phyloP scores from a whole-genome alignment of 1,284 basidiomycete genomes.

The Leccinum angustisporum region DNA sequence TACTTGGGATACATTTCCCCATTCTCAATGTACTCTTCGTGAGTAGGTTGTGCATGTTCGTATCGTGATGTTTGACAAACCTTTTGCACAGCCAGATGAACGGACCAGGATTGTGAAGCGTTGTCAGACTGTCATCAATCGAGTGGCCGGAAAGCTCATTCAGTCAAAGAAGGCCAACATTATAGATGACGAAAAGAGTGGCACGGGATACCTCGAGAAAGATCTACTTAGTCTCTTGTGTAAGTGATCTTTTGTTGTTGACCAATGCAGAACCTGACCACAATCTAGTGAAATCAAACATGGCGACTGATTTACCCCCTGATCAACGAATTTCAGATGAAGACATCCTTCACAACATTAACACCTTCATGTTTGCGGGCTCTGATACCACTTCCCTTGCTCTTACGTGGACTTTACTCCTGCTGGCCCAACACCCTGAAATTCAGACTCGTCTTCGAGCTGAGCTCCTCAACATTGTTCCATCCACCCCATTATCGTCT shows the following conservation, averaged over 20 bases:
- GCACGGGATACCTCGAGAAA: constrained; percentile 49
- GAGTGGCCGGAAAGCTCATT: constrained; percentile 67
- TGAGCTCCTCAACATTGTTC: constrained; percentile 52
- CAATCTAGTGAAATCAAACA: constrained; percentile 70
- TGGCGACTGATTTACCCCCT: constrained; percentile 57
- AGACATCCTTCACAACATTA: constrained; percentile 79
- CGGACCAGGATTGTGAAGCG: constrained; percentile 48
- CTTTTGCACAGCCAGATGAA: constrained; percentile 50
- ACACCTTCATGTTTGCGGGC: constrained; percentile 85
- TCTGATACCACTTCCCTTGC: constrained; percentile 81
- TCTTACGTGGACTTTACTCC: constrained; percentile 73
- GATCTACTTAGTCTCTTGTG: constrained; percentile 68
- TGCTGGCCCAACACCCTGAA: constrained; percentile 63
- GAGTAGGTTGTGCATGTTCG: constrained; percentile 24
- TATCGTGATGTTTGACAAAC: background rate
- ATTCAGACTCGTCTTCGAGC: constrained; percentile 64
- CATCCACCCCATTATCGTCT: constrained; percentile 37
- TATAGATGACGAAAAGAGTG: constrained; percentile 50
- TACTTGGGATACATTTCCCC: constrained; percentile 64
- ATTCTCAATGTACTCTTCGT: constrained; percentile 58
- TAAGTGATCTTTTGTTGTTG: constrained; percentile 36
- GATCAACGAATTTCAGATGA: constrained; percentile 78
- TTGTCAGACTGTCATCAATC: constrained; percentile 61
- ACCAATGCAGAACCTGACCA: constrained; percentile 9
- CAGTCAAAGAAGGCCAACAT: constrained; percentile 72